phyloP scores from a whole-genome alignment of 2,329 filamentous ascomycete genomes.

The Rhynchosporium graminicola region DNA sequence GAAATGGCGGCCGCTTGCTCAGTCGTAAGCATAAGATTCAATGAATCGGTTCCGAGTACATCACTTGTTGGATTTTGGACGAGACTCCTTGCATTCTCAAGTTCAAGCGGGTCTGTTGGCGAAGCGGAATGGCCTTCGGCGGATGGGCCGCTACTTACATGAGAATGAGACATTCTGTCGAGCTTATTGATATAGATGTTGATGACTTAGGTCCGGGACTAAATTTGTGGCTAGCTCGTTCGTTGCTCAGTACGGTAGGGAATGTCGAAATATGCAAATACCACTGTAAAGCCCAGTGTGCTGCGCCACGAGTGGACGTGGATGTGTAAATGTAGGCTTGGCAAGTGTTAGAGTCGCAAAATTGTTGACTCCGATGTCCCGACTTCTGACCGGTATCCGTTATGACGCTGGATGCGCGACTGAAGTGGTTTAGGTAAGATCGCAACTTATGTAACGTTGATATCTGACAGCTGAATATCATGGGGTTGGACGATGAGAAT shows the following conservation, averaged over 20 bases:
- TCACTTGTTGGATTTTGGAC: slow-evolving; percentile 10
- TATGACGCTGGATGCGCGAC: background rate
- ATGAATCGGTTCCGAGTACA: slow-evolving; percentile 8
- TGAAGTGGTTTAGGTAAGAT: background rate
- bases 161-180: slow-evolving; percentile 12
- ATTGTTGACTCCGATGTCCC: slow-evolving; percentile 6
- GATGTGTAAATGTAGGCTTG: slow-evolving; percentile 3
- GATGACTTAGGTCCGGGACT: background rate
- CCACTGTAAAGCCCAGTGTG: background rate
- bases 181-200: background rate
- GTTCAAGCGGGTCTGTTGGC: slow-evolving; percentile 14
- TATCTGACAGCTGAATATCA: background rate
- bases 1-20: slow-evolving; percentile 16
- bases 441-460: background rate
- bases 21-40: slow-evolving; percentile 10
- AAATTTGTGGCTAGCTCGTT: background rate
- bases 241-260: background rate
- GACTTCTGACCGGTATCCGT: background rate
- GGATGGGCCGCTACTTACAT: slow-evolving; percentile 14
- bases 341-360: slow-evolving; percentile 7
- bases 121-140: slow-evolving; percentile 7
- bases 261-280: background rate
- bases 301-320: slow-evolving; percentile 14
- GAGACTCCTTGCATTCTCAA: slow-evolving; percentile 4
- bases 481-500: background rate